phyloP scores from a whole-genome alignment of 1,284 basidiomycete species.

The Fomitopsis pinicola region DNA sequence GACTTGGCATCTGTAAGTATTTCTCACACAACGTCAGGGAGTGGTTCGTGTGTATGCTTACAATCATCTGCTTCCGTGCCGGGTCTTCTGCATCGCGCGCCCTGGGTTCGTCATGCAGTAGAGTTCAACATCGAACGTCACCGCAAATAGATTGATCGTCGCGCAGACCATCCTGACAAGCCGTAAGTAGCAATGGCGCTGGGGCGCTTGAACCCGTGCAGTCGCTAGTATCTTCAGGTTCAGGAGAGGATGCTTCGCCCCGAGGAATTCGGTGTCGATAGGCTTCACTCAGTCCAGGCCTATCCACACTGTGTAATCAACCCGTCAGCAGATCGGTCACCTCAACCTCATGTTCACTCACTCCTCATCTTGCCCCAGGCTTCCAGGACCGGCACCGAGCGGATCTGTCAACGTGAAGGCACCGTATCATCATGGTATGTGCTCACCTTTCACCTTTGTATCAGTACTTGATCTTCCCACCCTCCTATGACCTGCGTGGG shows the following conservation, averaged over 20 bases:
- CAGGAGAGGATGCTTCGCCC: background rate
- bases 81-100: no score
- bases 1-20: background rate
- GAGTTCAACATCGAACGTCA: no score
- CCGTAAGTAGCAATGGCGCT: no score
- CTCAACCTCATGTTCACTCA: background rate
- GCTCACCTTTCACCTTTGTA: background rate
- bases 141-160: no score
- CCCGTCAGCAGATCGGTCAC: background rate
- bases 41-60: background rate
- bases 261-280: background rate
- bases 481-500: no score
- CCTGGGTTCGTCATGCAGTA: no score
- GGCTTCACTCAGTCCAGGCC: background rate
- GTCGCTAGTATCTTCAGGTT: background rate
- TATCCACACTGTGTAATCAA: background rate
- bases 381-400: background rate
- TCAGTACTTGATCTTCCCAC: background rate
- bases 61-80: no score
- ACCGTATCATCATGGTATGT: no score
- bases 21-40: background rate
- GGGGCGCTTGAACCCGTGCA: background rate
- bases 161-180: no score
- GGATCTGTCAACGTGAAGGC: background rate
- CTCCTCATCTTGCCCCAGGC: background rate